These are phyloP conservation scores for Penicillium fimorum DNA, from an alignment of 495 filamentous ascomycete genomes.

Conservation along the genomic window DNA sequence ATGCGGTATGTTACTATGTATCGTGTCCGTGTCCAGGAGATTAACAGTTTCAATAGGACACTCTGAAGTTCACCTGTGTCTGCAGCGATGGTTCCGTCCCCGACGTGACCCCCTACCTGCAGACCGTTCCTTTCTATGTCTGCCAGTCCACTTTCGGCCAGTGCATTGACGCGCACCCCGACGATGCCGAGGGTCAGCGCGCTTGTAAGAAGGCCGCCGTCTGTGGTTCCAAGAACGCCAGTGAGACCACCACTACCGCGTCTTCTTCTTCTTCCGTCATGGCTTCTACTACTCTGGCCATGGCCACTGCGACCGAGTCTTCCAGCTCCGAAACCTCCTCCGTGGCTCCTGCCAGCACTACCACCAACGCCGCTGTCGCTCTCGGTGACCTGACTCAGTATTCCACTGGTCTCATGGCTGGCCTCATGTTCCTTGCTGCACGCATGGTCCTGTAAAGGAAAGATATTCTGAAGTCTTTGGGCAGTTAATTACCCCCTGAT, in stretches of 20 bases:
- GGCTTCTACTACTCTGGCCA: constrained; percentile 27
- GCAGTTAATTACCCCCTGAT: constrained; percentile 1
- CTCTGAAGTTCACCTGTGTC: constrained; percentile 52
- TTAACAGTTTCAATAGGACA: constrained; percentile 30
- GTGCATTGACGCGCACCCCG: constrained; percentile 49
- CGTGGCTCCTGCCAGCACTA: constrained; percentile 29
- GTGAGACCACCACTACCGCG: constrained; percentile 25
- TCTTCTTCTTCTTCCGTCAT: constrained; percentile 28
- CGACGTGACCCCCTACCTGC: constrained; percentile 50
- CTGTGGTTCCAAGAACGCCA: constrained; percentile 53
- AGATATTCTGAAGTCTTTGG: background rate
- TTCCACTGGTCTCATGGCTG: constrained; percentile 51
- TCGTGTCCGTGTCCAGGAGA: background rate
- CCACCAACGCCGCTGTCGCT: constrained; percentile 36
- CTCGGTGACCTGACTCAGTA: constrained; percentile 41
- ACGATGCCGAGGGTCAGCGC: constrained; percentile 44
- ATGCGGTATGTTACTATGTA: constrained; percentile 35
- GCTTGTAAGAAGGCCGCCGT: constrained; percentile 40
- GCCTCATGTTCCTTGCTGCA: constrained; percentile 47
- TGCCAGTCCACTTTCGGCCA: constrained; percentile 50
- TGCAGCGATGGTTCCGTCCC: constrained; percentile 53
- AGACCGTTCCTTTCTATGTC: constrained; percentile 58
- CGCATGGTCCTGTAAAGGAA: constrained; percentile 49
- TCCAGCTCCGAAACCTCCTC: constrained; percentile 29
- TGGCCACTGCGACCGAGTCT: constrained; percentile 28